Base-by-base conservation (phyloP, 2,329 filamentous ascomycete species). In the Aspergillus vadensis region DNA sequence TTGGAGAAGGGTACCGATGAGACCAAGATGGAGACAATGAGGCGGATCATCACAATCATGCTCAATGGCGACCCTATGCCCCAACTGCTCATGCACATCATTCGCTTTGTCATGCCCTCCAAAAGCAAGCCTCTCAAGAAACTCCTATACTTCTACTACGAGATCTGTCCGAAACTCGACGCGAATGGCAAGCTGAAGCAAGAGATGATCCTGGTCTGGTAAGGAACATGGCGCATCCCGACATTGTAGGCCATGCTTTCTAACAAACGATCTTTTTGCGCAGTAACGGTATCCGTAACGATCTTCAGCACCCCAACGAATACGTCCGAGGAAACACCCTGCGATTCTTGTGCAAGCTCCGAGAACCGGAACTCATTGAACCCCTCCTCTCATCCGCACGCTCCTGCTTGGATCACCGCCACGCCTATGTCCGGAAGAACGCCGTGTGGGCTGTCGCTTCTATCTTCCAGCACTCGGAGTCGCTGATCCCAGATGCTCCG, bases 161-260 rank as follows among this genome's bases (percentile, higher is more conserved):
- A 99, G 81, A 95, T 98, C 76, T 98, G 95, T 77, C 95, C 94
- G 43, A 99, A 99, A 82, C 88, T 92, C 60, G 95, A 99, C 78
- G 84, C 88, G 57, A 88, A 84, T 74, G 95, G 95, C 73, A 99
- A 98, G 85, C 83, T 99, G 66, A 97, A 97, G 84, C 95, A 99
- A 80, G 95, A 99, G 81, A 98, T 97, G 92, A 99, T 99, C 77
- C 82, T 99, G 73, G 95, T 99, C 71, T 99, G 95, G 94, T 97
- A 80, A 69, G 83, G 76, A 77, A 52, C 27, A 19, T 27, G 55
- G 53, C 59, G 54, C 32, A 47, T 38, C 47, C 19, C 21, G 21
- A 56, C 63, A 38, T 38, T 52, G 38, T 57, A 41, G 21, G 4
- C 25, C 58, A 21, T 15, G 21, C 17, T 48, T 43, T 61, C 61